Evolutionary conservation across 1,284 basidiomycete genomes (phyloP), one percentile per base, ranked within the genome.

Genomic region (Moesziomyces parantarcticus): DNA sequence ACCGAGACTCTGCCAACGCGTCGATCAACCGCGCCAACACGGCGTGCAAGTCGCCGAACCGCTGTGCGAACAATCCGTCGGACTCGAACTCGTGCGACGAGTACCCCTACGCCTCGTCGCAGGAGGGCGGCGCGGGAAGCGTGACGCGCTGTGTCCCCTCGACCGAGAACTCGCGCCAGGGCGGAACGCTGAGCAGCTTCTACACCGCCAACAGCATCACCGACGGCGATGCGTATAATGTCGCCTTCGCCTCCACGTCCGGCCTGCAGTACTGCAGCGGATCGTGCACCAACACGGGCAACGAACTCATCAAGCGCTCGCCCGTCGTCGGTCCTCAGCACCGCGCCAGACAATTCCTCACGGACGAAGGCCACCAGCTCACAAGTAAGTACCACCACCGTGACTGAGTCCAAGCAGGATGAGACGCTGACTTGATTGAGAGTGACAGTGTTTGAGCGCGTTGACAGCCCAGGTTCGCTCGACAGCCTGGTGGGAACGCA

Each of bases 31-130:
- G 77, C 34, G 57, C 56, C 43, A 26, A 53, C 6, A 78, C 76
- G 18, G 69, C 75, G 1, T 79, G 76, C 56, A 41, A 48, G 8
- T 63, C 64, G 2, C 77, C 77, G 42, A 79, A 79, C 50, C 70
- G 76, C 0, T 77, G 77, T 53, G 53, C 60, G 5, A 50, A 70
- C 40, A 67, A 62, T 36, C 51, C 60, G 3, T 50, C 48, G 11
- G 59, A 64, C 45, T 53, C 59, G 26, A 72, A 77, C 61, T 65
- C 68, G 40, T 77, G 75, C 57, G 74, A 77, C 34, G 75, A 77
- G 44, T 75, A 72, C 52, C 75, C 75, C 13, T 77, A 65, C 51
- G 76, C 74, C 14, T 76, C 73, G 7, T 65, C 70, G 3, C 36
- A 55, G 4, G 75, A 78, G 41, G 76, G 76, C 45, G 76, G 76